These are phyloP conservation scores for Ophiosphaerella herpotricha DNA, from an alignment of 2,329 filamentous ascomycete genomes.

Conservation along the genomic window DNA sequence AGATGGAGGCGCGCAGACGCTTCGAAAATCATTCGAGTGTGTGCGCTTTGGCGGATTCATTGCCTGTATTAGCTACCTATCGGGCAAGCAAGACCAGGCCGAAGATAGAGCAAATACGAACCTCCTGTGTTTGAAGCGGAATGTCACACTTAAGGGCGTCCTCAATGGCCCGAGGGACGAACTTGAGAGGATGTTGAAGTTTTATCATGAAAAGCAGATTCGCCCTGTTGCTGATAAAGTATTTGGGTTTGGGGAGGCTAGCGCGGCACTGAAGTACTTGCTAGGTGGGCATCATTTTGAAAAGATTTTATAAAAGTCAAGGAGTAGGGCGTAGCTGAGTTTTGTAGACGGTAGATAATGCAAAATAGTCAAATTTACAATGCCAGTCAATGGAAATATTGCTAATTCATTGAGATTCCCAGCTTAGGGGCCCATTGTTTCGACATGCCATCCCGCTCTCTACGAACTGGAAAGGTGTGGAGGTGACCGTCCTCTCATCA, in stretches of 20 bases:
- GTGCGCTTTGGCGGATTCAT: constrained; percentile 50
- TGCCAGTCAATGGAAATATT: too few species aligned
- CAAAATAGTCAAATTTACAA: too few species aligned
- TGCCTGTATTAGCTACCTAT: constrained; percentile 50
- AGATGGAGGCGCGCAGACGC: constrained; percentile 56
- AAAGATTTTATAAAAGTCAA: constrained; percentile 44
- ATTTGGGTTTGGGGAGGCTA: constrained; percentile 44
- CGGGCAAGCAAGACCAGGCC: constrained; percentile 60
- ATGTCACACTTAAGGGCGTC: constrained; percentile 62
- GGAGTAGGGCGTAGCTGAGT: constrained; percentile 5
- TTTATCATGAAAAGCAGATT: constrained; percentile 50
- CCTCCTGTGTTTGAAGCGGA: constrained; percentile 57
- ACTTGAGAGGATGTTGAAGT: constrained; percentile 51
- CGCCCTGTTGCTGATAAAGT: constrained; percentile 48
- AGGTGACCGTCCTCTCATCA: too few species aligned
- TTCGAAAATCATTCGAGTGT: constrained; percentile 52
- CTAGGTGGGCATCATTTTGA: constrained; percentile 47
- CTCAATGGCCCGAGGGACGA: constrained; percentile 65
- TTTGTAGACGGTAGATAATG: too few species aligned
- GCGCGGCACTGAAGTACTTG: constrained; percentile 35
- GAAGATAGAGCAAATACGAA: constrained; percentile 65
- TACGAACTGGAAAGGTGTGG: too few species aligned
- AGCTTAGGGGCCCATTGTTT: too few species aligned
- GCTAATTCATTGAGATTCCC: too few species aligned
- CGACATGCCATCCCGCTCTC: too few species aligned